These are phyloP conservation scores for Umbelopsis ramanniana DNA, from an alignment of 192 early-diverging fungal genomes.

Conservation along the genomic window DNA sequence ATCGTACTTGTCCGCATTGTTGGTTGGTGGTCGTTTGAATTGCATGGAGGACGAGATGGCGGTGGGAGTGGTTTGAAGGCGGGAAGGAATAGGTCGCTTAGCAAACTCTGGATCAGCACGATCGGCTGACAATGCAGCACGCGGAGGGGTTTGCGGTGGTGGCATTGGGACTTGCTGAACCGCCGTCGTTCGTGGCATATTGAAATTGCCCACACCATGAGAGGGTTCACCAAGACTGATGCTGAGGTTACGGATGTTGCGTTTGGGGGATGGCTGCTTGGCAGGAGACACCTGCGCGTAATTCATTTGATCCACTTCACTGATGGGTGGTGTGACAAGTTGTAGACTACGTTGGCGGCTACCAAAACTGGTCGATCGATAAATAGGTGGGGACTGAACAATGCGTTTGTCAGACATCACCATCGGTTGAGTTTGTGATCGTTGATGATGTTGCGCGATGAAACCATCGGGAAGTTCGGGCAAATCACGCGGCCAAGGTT, in stretches of 20 bases:
- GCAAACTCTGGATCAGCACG: conserved; percentile 17
- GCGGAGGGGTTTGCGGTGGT: conserved; percentile 5
- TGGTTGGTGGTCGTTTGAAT: conserved; percentile 32
- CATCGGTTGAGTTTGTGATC: conserved; percentile 22
- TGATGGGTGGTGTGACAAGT: conserved; percentile 21
- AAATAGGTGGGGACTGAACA: conserved; percentile 28
- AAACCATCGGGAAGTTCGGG: conserved; percentile 9
- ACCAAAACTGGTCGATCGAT: conserved; percentile 30
- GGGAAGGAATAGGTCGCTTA: conserved; percentile 22
- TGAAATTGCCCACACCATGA: neutral
- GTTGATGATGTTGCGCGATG: conserved; percentile 21
- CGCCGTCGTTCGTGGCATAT: neutral
- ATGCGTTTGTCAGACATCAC: neutral
- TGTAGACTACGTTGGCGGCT: conserved; percentile 31
- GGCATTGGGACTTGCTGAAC: conserved; percentile 3
- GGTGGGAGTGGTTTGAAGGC: neutral
- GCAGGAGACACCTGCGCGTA: conserved; percentile 11
- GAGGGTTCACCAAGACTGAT: neutral
- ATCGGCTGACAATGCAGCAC: conserved; percentile 9
- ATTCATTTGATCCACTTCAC: conserved; percentile 30
- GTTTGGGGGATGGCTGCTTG: conserved; percentile 1
- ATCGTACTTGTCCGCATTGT: neutral
- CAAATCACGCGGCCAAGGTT: conserved; percentile 9
- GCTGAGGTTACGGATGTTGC: conserved; percentile 1
- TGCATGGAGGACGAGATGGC: conserved; percentile 22